phyloP scores from a whole-genome alignment of 2,329 filamentous ascomycete species.

The Aspergillus amoenus region DNA sequence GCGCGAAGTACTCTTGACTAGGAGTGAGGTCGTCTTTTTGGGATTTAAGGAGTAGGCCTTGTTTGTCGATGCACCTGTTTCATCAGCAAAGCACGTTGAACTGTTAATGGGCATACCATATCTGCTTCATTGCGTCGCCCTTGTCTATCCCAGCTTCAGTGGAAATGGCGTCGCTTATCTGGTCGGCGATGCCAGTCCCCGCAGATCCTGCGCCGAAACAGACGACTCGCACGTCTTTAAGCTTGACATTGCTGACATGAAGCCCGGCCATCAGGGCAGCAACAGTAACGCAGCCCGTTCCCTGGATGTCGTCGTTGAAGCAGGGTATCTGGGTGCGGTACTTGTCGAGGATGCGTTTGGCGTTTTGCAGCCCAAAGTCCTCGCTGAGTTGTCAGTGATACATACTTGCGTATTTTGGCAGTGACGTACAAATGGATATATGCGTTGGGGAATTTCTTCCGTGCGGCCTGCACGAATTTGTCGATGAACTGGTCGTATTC shows the following conservation, averaged over 20 bases:
- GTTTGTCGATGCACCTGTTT: slow-evolving; percentile 74
- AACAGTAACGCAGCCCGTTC: slow-evolving; percentile 82
- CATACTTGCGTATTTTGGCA: too few relatives aligned
- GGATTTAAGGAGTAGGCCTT: slow-evolving; percentile 68
- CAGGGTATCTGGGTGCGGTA: slow-evolving; percentile 74
- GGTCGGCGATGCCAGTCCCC: slow-evolving; percentile 81
- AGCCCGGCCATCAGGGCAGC: slow-evolving; percentile 77
- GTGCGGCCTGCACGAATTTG: slow-evolving; percentile 66
- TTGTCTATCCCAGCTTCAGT: slow-evolving; percentile 65
- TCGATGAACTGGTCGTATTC: slow-evolving; percentile 77
- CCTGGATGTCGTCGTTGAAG: slow-evolving; percentile 91
- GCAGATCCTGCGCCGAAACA: slow-evolving; percentile 81
- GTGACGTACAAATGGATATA: slow-evolving; percentile 72
- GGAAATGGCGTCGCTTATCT: slow-evolving; percentile 76
- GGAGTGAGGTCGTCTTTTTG: slow-evolving; percentile 61
- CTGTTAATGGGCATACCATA: slow-evolving; percentile 57
- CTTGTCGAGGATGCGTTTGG: slow-evolving; percentile 70
- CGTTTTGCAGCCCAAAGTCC: slow-evolving; percentile 79
- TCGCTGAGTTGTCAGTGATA: slow-evolving; percentile 46
- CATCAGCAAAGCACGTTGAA: too few relatives aligned
- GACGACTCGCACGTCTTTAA: slow-evolving; percentile 69
- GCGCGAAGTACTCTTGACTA: slow-evolving; percentile 68
- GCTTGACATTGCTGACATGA: slow-evolving; percentile 64
- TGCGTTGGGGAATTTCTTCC: slow-evolving; percentile 71
- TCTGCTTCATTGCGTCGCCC: slow-evolving; percentile 74